A percentile compares a stretch with the other conserved stretches of the same genome.
These are phyloP conservation scores for Plasmodium blacklocki DNA, from an alignment of 169 alveolate genomes.

Conservation along the genomic window DNA sequence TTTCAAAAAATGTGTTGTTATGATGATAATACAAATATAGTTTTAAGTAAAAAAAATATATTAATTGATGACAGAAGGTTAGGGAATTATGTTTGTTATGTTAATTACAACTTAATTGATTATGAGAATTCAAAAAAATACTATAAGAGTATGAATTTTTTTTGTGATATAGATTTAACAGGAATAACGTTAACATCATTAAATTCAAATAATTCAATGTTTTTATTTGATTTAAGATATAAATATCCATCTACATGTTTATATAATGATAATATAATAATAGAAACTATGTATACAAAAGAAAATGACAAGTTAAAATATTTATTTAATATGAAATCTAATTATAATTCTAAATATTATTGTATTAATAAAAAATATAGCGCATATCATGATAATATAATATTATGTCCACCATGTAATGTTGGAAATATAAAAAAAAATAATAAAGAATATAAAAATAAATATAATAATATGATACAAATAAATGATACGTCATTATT, in stretches of 20 bases:
- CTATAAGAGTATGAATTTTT: slow-evolving; percentile 47
- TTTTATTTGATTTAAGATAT: slow-evolving; percentile 58
- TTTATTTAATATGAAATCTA: slow-evolving; percentile 23
- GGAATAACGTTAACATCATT: slow-evolving; percentile 60
- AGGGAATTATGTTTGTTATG: slow-evolving; percentile 43
- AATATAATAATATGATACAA: background rate
- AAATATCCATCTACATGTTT: slow-evolving; percentile 70
- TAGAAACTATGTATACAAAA: slow-evolving; percentile 11
- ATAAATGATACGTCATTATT: background rate
- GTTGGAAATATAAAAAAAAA: background rate
- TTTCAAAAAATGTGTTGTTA: slow-evolving; percentile 48
- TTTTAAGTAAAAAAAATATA: slow-evolving; percentile 55
- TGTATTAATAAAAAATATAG: slow-evolving; percentile 22
- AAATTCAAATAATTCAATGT: slow-evolving; percentile 68
- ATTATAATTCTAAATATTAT: slow-evolving; percentile 47
- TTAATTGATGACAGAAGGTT: slow-evolving; percentile 67
- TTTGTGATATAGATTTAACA: slow-evolving; percentile 44
- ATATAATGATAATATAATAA: slow-evolving; percentile 44
- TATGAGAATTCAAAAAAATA: slow-evolving; percentile 68
- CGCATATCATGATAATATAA: slow-evolving; percentile 55
- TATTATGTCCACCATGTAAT: slow-evolving; percentile 29
- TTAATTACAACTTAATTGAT: slow-evolving; percentile 60
- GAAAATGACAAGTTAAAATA: slow-evolving; percentile 31
- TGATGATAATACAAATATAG: slow-evolving; percentile 58
- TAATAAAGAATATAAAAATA: background rate